Base-by-base conservation (phyloP, 768 basidiomycete species). In the Mycena belliarum region DNA sequence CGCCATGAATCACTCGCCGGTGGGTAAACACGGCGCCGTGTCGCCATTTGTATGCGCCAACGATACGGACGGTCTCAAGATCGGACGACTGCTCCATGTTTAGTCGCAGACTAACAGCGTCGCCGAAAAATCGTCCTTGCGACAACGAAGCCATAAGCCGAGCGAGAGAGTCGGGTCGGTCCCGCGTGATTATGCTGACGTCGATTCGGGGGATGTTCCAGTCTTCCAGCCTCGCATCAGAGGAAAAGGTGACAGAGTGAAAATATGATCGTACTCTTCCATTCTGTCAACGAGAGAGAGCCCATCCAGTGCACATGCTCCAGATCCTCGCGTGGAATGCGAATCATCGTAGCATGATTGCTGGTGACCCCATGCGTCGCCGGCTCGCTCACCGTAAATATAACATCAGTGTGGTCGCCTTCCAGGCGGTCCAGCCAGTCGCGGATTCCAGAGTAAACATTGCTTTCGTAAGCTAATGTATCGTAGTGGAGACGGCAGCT, bases 31-130 rank as follows among this genome's bases (percentile, higher is more conserved):
- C 62, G 35, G 71, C 63, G 6, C 91, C 91, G 60, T 84, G 78
- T 1, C 66, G 66, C 93, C 92, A 94, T 6, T 70, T 48, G 28
- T 84, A 76, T 21, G 75, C 69, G 52, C 80, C 71, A 3, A 80
- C 79, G 9, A 87, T 67, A 14, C 68, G 67, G 54, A 85, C 72
- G 0, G 93, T 93, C 52, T 82, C 78, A 0, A 65, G 44, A 61
- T 91, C 88, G 18, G 88, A 79, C 6, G 87, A 84, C 66, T 90
- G 88, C 63, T 94, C 93, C 66, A 93, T 70, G 66, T 91, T 88
- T 57, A 95, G 74, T 4, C 86, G 79, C 18, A 93, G 64, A 56
- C 79, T 63, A n/a, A 90, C 69, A 16, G 66, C 68, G 70, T 93
- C 89, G 3, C 90, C 90, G 60, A 84, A 92, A 65, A 85, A 91